Percentiles rank a stretch among this genome's conserved stretches.
phyloP scores from a whole-genome alignment of 805 yeast species.

The Nadsonia fulvescens region DNA sequence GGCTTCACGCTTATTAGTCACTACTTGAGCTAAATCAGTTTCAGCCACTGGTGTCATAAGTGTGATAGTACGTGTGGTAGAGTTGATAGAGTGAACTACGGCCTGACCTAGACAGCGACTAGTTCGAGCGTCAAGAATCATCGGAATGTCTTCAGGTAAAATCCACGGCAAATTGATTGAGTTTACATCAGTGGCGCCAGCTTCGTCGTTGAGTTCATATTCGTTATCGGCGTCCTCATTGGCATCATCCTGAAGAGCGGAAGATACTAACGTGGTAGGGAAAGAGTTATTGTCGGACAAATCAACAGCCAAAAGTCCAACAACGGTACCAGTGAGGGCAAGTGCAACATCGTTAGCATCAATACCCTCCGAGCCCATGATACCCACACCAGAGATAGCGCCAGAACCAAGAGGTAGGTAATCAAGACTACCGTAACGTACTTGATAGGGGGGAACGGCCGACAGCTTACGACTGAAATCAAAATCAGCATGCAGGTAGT shows the following conservation, averaged over 20 bases:
- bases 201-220: too few species aligned
- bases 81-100: conserved; percentile 53
- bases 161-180: too few species aligned
- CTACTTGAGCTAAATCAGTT: too few species aligned
- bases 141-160: too few species aligned
- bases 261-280: too few species aligned
- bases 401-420: too few species aligned
- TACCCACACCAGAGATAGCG: conserved; percentile 14
- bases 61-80: conserved; percentile 31
- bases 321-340: conserved; percentile 19
- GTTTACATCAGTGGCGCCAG: too few species aligned
- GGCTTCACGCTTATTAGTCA: conserved; percentile 12
- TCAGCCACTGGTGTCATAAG: conserved; percentile 30
- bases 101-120: conserved; percentile 40
- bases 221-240: conserved; percentile 1
- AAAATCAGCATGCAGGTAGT: conserved; percentile 14
- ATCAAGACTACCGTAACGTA: conserved; percentile 10
- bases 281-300: neutral
- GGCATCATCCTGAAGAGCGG: too few species aligned
- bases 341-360: conserved; percentile 11
- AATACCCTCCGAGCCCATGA: conserved; percentile 14
- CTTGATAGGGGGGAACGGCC: conserved; percentile 15
- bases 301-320: conserved; percentile 13
- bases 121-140: too few species aligned
- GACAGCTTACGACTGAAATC: conserved; percentile 17